Evolutionary conservation across 208 protist genomes (phyloP).

Genomic region (Lotmaria passim): DNA sequence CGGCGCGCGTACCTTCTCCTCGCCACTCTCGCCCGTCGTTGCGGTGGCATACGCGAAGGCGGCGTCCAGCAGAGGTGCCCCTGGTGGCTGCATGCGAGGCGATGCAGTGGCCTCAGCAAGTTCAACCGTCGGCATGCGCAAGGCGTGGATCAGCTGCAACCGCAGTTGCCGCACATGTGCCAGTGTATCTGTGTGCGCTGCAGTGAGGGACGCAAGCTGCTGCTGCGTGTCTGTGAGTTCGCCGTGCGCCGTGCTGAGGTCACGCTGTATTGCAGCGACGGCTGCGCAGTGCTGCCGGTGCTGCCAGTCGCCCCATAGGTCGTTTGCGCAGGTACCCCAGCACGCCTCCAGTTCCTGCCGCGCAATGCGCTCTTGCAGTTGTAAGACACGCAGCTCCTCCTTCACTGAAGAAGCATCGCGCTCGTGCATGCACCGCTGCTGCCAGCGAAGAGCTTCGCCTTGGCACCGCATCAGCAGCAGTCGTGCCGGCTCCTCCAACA

Average conservation of each 20-base stretch:
- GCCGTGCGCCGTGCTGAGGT: background rate
- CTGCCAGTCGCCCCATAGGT: background rate
- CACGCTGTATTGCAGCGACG: background rate
- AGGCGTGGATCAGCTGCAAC: slow-evolving; percentile 48
- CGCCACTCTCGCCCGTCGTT: background rate
- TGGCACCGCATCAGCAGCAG: slow-evolving; percentile 16
- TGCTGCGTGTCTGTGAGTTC: background rate
- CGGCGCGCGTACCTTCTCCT: background rate
- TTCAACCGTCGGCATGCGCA: slow-evolving; percentile 65
- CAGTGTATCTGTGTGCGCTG: slow-evolving; percentile 17
- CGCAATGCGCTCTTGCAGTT: slow-evolving; percentile 12
- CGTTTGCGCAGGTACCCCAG: background rate
- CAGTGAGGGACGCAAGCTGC: background rate
- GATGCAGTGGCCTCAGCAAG: slow-evolving; percentile 19
- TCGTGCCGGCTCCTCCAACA: slow-evolving; percentile 12
- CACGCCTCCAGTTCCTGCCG: slow-evolving; percentile 16
- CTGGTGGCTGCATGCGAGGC: background rate
- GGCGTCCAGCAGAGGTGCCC: slow-evolving; percentile 1
- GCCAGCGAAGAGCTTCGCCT: slow-evolving; percentile 8
- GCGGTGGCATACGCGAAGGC: slow-evolving; percentile 16
- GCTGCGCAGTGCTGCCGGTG: background rate
- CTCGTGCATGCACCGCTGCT: background rate
- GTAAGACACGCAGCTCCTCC: background rate
- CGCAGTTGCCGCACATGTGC: slow-evolving; percentile 38
- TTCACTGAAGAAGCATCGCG: background rate